A percentile compares a stretch with the other conserved stretches of the same genome.
Conservation (phyloP, 1,139 yeast genomes). For the Nakaseomyces nivariensis region DNA sequence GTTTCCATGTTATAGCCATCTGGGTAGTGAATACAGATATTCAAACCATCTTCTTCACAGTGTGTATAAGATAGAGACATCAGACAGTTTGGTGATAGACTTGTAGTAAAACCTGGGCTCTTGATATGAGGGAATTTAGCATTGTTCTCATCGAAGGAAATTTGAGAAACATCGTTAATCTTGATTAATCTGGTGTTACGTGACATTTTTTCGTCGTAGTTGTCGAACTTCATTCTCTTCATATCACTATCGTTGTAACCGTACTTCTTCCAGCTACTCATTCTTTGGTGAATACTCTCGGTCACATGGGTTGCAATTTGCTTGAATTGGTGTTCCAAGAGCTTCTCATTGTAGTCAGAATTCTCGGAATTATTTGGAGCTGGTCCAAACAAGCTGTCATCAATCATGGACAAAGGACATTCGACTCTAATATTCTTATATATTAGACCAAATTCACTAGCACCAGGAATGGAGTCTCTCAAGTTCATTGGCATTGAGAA, state of each 20-base stretch:
- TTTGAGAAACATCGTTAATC: conserved; percentile 21
- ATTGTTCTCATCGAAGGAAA: conserved; percentile 7
- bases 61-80: conserved; percentile 23
- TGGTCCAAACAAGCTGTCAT: conserved; percentile 11
- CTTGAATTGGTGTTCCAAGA: conserved; percentile 22
- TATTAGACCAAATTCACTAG: conserved; percentile 16
- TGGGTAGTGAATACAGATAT: conserved; percentile 25
- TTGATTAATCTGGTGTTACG: conserved; percentile 14
- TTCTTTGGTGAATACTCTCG: conserved; percentile 10
- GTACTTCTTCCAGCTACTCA: conserved; percentile 16
- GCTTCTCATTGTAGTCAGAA: conserved; percentile 15
- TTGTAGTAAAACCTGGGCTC: conserved; percentile 20
- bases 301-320: conserved; percentile 16
- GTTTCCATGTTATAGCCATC: conserved; percentile 21
- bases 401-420: conserved; percentile 20
- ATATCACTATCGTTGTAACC: conserved; percentile 24
- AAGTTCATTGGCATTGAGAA: conserved; percentile 22
- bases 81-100: conserved; percentile 15
- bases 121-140: conserved; percentile 11
- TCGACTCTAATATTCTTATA: conserved; percentile 21
- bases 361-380: conserved; percentile 6
- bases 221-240: conserved; percentile 20
- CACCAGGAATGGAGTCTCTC: conserved; percentile 10
- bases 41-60: conserved; percentile 19
- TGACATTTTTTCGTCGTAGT: conserved; percentile 6